Base-by-base conservation (phyloP, 192 early-diverging fungal genomes). In the Allomyces javanicus region DNA sequence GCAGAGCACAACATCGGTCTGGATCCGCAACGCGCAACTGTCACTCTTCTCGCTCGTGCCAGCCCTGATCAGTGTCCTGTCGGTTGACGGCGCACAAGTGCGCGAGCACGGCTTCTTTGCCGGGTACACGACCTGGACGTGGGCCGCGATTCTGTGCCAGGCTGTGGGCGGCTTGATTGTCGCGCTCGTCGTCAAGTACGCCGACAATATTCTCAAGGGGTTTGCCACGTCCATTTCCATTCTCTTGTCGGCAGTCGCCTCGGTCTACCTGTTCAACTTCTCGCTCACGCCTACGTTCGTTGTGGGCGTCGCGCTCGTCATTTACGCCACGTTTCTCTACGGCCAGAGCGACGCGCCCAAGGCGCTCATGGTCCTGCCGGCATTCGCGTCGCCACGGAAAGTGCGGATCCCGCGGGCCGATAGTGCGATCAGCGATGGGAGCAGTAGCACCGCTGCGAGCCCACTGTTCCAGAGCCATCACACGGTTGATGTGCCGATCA, bases 201-300 rank as follows among this genome's bases (percentile, higher is more conserved):
- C 96, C 0, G 94, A 99, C 72, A 99, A 97, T 68, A 97, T 99
- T 66, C 77, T 99, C 50, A 99, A 99, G 72, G 92, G 96, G n/a
- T 99, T 99, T 79, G 93, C 96, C 14, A 97, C 94, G 9, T 91
- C 88, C 64, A 86, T 99, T 63, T 91, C 92, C 55, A 97, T 99
- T 64, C 86, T 99, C 44, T 77, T 99, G 44, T 94, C 91, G 10
- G 87, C 81, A 44, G 67, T 93, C 65, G 85, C 86, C 1, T 92
- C 90, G 61, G 81, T 92, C 14, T 88, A 81, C 65, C 67, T 93
- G 21, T 99, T 99, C 77, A 72, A 82, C 69, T 92, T 92, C 70
- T 69, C 75, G 10, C 78, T 96, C 64, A 82, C 91, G 4, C 62
- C 71, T 12, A 25, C 77, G 25, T 99, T 97, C 72, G 67, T 87